phyloP scores from a whole-genome alignment of 1,284 basidiomycete species.

The Puccinia hordei region DNA sequence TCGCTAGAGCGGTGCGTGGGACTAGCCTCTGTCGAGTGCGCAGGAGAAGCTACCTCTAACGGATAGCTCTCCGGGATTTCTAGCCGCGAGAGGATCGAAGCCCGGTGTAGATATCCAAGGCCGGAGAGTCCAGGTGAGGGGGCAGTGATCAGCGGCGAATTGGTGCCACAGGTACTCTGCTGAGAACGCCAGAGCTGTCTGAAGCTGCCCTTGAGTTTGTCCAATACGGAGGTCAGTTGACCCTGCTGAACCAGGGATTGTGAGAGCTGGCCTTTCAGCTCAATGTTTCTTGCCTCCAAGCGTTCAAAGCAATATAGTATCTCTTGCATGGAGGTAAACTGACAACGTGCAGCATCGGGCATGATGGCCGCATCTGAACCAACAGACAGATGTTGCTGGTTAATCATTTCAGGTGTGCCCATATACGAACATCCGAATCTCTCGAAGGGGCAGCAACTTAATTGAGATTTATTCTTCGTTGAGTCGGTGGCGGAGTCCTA shows the following conservation, averaged over 20 bases:
- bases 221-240: neutral
- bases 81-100: neutral
- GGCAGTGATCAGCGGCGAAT: neutral
- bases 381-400: slow-evolving; percentile 1
- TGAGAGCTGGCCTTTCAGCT: slow-evolving; percentile 4
- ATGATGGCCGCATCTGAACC: neutral
- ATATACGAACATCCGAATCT: slow-evolving; percentile 32
- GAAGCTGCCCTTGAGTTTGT: slow-evolving; percentile 31
- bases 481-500: neutral
- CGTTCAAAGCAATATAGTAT: slow-evolving; percentile 9
- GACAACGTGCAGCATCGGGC: neutral
- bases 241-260: slow-evolving; percentile 20
- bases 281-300: slow-evolving; percentile 24
- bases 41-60: neutral
- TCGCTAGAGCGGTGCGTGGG: neutral
- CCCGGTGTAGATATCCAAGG: neutral
- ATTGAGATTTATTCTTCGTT: neutral
- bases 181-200: slow-evolving; percentile 24
- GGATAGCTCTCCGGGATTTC: neutral
- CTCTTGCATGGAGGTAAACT: slow-evolving; percentile 25
- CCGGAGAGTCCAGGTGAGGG: neutral
- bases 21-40: neutral
- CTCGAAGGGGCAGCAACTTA: slow-evolving; percentile 16
- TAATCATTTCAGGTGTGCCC: slow-evolving; percentile 23
- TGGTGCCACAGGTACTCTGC: neutral